phyloP scores from a whole-genome alignment of 441 rosid species.

The Gossypium davidsonii region DNA sequence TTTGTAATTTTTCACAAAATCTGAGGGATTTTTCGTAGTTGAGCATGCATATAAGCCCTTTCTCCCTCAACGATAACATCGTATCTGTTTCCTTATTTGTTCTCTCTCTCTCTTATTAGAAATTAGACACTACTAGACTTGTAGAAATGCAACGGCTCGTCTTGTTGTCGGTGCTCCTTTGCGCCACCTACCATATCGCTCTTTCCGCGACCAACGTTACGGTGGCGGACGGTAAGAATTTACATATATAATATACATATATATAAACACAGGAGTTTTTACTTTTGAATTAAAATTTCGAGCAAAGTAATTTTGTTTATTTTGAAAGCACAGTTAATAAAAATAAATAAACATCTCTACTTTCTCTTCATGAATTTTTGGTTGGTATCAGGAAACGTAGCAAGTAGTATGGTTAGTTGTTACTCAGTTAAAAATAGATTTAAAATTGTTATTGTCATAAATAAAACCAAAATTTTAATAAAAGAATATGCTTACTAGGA shows the following conservation, averaged over 20 bases:
- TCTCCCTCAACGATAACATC: not conserved
- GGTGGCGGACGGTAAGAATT: not conserved
- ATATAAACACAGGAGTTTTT: too few species aligned
- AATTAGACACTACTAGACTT: not conserved
- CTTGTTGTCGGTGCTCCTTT: conserved; percentile 36
- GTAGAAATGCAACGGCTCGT: conserved; percentile 24
- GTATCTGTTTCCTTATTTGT: not conserved
- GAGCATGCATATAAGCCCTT: conserved; percentile 46
- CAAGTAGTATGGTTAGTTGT: too few species aligned
- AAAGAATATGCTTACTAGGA: not conserved
- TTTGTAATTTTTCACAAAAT: conserved; percentile 17
- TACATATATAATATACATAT: not conserved
- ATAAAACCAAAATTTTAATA: too few species aligned
- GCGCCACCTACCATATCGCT: conserved; percentile 32
- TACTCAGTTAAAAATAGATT: too few species aligned
- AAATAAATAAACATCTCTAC: too few species aligned
- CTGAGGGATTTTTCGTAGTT: conserved; percentile 10
- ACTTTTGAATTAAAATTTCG: not conserved
- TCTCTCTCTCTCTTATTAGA: not conserved
- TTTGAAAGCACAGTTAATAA: not conserved
- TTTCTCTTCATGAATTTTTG: too few species aligned
- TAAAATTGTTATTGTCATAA: not conserved
- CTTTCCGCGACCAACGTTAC: conserved; percentile 28
- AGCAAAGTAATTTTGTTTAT: not conserved
- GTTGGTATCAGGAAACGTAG: too few species aligned